Evolutionary conservation across 1,284 basidiomycete species (phyloP).

Genomic region (Papiliotrema fonsecae): DNA sequence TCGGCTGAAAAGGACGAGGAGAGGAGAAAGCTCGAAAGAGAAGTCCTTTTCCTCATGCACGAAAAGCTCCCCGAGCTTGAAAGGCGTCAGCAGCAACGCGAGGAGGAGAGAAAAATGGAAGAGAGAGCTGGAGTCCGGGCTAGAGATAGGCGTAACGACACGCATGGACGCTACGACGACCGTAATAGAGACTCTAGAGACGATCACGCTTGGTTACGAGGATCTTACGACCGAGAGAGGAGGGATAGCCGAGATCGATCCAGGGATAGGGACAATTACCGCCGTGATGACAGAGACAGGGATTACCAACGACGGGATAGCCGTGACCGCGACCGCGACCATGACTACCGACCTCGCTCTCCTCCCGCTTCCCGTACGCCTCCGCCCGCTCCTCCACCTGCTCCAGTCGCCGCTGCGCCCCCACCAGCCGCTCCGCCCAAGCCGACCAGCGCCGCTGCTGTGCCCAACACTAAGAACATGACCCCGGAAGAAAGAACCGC

Average conservation of each 20-base stretch:
- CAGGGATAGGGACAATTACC: slow-evolving; percentile 46
- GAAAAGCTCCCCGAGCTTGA: slow-evolving; percentile 90
- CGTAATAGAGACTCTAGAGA: slow-evolving; percentile 32
- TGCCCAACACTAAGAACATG: slow-evolving; percentile 65
- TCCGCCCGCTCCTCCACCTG: slow-evolving; percentile 29
- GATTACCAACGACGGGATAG: slow-evolving; percentile 41
- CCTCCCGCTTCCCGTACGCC: slow-evolving; percentile 21
- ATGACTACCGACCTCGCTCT: slow-evolving; percentile 31
- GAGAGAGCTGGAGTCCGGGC: slow-evolving; percentile 72
- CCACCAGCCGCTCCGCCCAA: slow-evolving; percentile 50
- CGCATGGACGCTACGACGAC: slow-evolving; percentile 60
- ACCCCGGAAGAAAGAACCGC: slow-evolving; percentile 77
- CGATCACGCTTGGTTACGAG: slow-evolving; percentile 39
- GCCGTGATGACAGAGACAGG: slow-evolving; percentile 46
- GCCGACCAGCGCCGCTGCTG: slow-evolving; percentile 55
- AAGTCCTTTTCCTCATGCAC: slow-evolving; percentile 80
- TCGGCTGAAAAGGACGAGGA: slow-evolving; percentile 77
- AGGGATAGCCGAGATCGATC: slow-evolving; percentile 31
- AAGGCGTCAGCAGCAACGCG: slow-evolving; percentile 72
- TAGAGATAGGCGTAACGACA: slow-evolving; percentile 79
- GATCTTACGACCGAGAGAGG: slow-evolving; percentile 47
- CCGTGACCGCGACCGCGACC: slow-evolving; percentile 4
- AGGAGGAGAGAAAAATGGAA: slow-evolving; percentile 69
- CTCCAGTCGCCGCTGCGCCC: slow-evolving; percentile 28
- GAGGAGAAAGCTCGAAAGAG: slow-evolving; percentile 78